These are phyloP conservation scores for Aspergillus luchuensis DNA, from an alignment of 2,329 filamentous ascomycete genomes.

Conservation along the genomic window DNA sequence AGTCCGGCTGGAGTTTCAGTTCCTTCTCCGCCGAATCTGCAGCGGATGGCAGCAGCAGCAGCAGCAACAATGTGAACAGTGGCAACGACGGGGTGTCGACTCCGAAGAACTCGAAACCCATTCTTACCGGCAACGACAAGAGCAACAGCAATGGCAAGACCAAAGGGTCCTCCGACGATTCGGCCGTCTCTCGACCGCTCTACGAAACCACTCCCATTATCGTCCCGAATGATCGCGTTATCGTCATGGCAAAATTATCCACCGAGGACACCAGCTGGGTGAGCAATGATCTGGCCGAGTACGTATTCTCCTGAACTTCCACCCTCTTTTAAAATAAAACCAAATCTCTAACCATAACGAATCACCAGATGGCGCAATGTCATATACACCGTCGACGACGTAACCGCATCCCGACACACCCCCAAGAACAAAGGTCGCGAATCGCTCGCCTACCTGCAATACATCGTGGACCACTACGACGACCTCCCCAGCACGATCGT, in stretches of 20 bases:
- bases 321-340: not conserved
- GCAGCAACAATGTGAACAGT: not conserved
- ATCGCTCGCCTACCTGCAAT: conserved; percentile 50
- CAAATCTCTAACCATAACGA: too few relatives aligned
- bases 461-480: conserved; percentile 50
- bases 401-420: conserved; percentile 32
- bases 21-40: conserved; percentile 12
- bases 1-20: conserved; percentile 32
- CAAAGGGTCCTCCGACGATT: not conserved
- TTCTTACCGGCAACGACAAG: not conserved
- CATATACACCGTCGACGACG: conserved; percentile 48
- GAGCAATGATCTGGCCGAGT: conserved; percentile 46
- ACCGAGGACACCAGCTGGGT: conserved; percentile 53
- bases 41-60: conserved; percentile 8
- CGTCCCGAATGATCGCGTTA: conserved; percentile 41
- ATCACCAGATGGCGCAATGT: conserved; percentile 48
- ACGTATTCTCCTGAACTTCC: not conserved
- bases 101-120: conserved; percentile 8
- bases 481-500: conserved; percentile 54
- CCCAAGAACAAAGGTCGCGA: conserved; percentile 49
- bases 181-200: conserved; percentile 12
- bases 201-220: conserved; percentile 34
- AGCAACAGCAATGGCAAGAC: conserved; percentile 14
- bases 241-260: conserved; percentile 48
- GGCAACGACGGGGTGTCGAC: not conserved